A percentile compares a stretch with the other conserved stretches of the same genome.
Conservation (phyloP, 371 early-diverging fungal species). For the Fennellomyces sp. region DNA sequence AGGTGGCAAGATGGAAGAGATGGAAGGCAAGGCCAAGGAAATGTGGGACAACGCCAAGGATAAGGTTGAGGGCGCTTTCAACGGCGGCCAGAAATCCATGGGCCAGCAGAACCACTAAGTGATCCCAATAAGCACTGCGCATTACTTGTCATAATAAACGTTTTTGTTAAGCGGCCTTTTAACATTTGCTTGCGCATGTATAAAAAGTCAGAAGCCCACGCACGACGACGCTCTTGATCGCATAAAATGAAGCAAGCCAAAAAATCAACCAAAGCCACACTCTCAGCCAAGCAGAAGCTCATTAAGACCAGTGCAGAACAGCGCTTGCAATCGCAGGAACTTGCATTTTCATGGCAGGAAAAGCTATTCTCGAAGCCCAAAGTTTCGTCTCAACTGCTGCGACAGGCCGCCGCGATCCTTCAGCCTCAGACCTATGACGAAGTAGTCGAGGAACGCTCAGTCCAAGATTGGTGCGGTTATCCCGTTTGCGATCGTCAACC, state of each 20-base stretch:
- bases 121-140: too few relatives aligned
- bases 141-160: neutral
- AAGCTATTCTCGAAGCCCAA: constrained; percentile 43
- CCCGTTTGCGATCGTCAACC: constrained; percentile 56
- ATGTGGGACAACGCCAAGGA: constrained; percentile 9
- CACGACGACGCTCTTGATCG: neutral
- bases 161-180: neutral
- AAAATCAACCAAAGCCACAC: constrained; percentile 1
- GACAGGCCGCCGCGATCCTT: constrained; percentile 37
- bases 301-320: constrained; percentile 53
- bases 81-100: neutral
- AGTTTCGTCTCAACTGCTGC: constrained; percentile 17
- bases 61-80: constrained; percentile 1
- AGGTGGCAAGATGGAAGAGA: constrained; percentile 40
- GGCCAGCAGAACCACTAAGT: neutral
- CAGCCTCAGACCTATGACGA: constrained; percentile 62
- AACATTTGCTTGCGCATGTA: too few relatives aligned
- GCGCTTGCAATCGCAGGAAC: constrained; percentile 48
- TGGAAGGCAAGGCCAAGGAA: constrained; percentile 24
- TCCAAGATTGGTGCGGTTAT: constrained; percentile 71
- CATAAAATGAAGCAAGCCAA: too few relatives aligned
- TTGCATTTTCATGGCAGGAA: constrained; percentile 64
- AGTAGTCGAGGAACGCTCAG: constrained; percentile 66
- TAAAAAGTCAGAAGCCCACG: too few relatives aligned
- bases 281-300: constrained; percentile 46